A percentile compares a stretch with the other conserved stretches of the same genome.
phyloP scores from a whole-genome alignment of 495 filamentous ascomycete genomes.

The Aspergillus kassunensis region DNA sequence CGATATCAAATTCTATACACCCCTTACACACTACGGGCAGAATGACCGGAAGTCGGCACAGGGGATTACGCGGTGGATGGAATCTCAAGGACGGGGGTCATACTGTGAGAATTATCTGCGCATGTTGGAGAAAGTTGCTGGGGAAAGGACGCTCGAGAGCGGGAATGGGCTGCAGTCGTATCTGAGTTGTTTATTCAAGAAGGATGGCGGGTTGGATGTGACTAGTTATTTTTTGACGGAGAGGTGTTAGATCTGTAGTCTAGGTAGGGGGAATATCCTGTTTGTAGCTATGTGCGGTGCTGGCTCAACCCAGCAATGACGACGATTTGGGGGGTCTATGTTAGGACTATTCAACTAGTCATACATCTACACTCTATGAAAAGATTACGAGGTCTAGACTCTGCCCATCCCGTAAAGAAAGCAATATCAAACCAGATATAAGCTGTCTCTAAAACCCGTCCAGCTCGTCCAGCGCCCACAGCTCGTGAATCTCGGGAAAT shows the following conservation, averaged over 20 bases:
- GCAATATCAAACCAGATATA: no score
- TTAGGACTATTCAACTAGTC: background rate
- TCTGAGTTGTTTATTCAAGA: slow-evolving; percentile 11
- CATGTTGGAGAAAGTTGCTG: slow-evolving; percentile 13
- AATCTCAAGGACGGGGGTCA: slow-evolving; percentile 15
- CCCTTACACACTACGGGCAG: slow-evolving; percentile 27
- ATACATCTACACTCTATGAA: no score
- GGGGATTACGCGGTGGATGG: slow-evolving; percentile 15
- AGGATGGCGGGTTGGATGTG: slow-evolving; percentile 18
- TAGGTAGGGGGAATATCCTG: background rate
- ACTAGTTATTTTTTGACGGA: background rate
- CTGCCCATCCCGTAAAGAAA: no score
- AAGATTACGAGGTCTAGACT: no score
- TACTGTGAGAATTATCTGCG: slow-evolving; percentile 14
- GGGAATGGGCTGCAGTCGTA: slow-evolving; percentile 21
- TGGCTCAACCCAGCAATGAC: background rate
- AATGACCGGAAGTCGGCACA: slow-evolving; percentile 18
- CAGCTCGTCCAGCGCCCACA: no score
- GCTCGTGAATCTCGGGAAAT: no score
- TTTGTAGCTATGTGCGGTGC: background rate
- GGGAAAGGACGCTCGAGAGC: slow-evolving; percentile 12
- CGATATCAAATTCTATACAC: slow-evolving; percentile 32
- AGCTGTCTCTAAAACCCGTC: no score
- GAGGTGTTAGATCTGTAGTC: background rate
- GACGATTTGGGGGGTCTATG: background rate